Evolutionary conservation across 345 rosid genomes (phyloP).

Genomic region (Dovyalis caffra): DNA sequence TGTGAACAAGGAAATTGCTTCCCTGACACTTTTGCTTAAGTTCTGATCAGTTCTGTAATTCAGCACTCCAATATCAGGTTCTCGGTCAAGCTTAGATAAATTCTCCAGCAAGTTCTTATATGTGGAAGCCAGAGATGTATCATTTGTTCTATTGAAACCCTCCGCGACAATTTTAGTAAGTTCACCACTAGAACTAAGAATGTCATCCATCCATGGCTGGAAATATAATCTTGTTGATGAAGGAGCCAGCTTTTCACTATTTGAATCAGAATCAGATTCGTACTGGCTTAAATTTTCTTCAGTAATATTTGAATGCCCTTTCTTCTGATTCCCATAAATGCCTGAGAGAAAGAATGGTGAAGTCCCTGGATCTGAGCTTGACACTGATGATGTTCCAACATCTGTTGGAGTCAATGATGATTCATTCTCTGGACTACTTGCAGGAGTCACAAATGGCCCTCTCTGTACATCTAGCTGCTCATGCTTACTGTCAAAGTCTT

Average conservation of each 20-base stretch:
- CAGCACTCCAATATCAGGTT: conserved; percentile 34
- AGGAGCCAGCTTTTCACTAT: conserved; percentile 44
- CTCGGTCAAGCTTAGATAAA: conserved; percentile 45
- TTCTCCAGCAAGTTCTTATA: conserved; percentile 43
- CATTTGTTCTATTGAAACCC: conserved; percentile 14
- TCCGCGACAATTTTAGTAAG: conserved; percentile 1
- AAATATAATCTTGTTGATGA: conserved; percentile 11
- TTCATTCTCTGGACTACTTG: conserved; percentile 92
- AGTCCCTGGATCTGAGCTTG: conserved; percentile 85
- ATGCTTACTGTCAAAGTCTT: conserved; percentile 24
- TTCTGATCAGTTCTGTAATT: conserved; percentile 53
- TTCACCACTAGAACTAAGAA: conserved; percentile 40
- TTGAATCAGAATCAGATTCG: conserved; percentile 73
- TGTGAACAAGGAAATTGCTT: conserved; percentile 77
- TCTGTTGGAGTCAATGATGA: conserved; percentile 84
- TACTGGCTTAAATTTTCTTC: conserved; percentile 48
- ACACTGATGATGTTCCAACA: conserved; percentile 85
- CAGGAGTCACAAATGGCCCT: conserved; percentile 67
- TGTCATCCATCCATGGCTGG: conserved; percentile 56
- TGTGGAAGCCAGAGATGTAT: conserved; percentile 38
- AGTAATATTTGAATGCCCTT: conserved; percentile 48
- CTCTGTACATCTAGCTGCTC: conserved; percentile 29
- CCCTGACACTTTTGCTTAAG: conserved; percentile 75
- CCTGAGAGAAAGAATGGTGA: conserved; percentile 71
- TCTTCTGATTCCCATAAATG: conserved; percentile 58